phyloP scores from a whole-genome alignment of 164 flowering plant genomes.

The Magnolia kwangsiensis region DNA sequence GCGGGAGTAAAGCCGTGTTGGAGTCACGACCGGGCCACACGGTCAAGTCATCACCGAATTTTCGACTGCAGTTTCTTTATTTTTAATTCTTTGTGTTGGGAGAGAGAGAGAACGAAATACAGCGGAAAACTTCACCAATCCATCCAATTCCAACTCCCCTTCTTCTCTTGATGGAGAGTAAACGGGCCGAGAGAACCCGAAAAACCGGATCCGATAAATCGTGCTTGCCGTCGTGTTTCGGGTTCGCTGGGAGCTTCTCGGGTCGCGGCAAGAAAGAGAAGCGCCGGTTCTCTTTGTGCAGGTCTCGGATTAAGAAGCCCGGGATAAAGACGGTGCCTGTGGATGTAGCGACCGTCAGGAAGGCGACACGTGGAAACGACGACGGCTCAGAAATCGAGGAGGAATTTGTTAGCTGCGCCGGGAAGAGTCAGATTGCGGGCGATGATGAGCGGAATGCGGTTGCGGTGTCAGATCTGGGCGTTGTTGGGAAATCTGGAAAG shows the following conservation, averaged over 20 bases:
- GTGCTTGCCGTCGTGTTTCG: constrained; percentile 24
- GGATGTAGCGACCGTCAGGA: constrained; percentile 3
- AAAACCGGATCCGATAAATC: neutral
- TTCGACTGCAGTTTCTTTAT: neutral
- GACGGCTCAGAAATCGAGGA: neutral
- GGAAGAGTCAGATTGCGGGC: neutral
- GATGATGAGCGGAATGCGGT: neutral
- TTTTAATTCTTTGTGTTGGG: neutral
- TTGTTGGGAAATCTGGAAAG: neutral
- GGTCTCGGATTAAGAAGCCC: constrained; percentile 16
- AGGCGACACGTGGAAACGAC: neutral
- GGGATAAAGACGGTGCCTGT: constrained; percentile 29
- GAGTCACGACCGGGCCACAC: neutral
- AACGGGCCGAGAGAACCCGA: neutral
- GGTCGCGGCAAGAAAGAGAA: neutral
- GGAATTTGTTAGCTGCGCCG: neutral
- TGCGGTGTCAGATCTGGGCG: neutral
- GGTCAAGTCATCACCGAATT: neutral
- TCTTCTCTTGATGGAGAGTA: neutral
- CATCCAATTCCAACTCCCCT: neutral
- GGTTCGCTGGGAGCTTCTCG: constrained; percentile 8
- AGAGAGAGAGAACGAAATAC: neutral
- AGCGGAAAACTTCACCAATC: neutral
- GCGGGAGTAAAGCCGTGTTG: neutral
- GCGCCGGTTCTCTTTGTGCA: constrained; percentile 12